A percentile compares a stretch with the other conserved stretches of the same genome.
Conservation (phyloP, 345 rosid species). For the Populus euphratica region DNA sequence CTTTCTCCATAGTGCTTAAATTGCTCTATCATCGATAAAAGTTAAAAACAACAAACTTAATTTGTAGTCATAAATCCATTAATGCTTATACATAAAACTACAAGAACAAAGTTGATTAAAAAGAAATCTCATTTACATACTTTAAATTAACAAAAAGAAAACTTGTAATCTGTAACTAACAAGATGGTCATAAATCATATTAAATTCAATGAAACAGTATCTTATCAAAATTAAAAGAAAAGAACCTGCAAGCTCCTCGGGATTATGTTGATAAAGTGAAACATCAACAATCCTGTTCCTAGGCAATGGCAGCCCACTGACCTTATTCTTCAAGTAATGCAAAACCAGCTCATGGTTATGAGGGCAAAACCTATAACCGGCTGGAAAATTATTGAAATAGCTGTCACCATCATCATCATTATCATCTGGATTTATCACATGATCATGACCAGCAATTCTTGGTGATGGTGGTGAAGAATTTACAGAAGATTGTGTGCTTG, state of each 20-base stretch:
- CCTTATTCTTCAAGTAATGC: conserved; percentile 7
- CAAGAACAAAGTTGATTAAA: no score
- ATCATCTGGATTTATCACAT: neutral
- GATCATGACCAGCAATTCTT: neutral
- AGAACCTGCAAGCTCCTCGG: conserved; percentile 4
- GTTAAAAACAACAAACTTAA: neutral
- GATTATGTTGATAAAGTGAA: conserved; percentile 1
- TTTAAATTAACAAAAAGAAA: neutral
- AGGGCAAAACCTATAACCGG: conserved; percentile 10
- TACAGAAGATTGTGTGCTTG: neutral
- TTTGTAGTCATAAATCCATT: no score
- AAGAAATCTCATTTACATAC: no score
- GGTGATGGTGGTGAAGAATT: neutral
- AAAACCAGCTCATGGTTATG: conserved; percentile 5
- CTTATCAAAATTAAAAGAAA: neutral
- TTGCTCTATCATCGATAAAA: neutral
- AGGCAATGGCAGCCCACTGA: neutral
- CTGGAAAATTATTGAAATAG: conserved; percentile 6
- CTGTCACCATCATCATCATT: neutral
- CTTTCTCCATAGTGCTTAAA: conserved; percentile 3
- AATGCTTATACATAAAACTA: no score
- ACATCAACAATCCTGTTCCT: conserved; percentile 7
- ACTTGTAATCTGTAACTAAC: neutral
- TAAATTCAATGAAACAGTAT: no score
- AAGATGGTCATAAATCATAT: no score